Evolutionary conservation across 2,329 filamentous ascomycete species (phyloP).

Genomic region (Fusarium marasasianum): DNA sequence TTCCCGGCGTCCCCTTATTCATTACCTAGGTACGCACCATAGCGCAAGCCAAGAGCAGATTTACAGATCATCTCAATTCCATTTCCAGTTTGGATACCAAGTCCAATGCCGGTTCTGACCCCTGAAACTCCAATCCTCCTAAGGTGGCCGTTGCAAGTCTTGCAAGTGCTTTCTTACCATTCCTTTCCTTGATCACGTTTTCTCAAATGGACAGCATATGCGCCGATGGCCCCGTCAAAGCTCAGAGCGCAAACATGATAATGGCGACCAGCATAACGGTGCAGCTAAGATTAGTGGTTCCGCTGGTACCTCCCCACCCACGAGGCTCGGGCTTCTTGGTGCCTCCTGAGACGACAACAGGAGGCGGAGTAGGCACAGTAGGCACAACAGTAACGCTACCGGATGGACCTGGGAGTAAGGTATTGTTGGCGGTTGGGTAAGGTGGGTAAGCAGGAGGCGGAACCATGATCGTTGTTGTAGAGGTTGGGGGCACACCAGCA

Average conservation of each 20-base stretch:
- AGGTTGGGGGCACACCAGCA: conserved; percentile 39
- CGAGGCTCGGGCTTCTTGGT: conserved; percentile 47
- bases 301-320: conserved; percentile 43
- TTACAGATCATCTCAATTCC: conserved; percentile 23
- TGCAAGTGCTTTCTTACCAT: conserved; percentile 1
- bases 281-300: conserved; percentile 47
- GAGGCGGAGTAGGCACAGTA: conserved; percentile 39
- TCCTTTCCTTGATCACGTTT: neutral
- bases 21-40: conserved; percentile 40
- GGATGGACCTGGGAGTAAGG: conserved; percentile 31
- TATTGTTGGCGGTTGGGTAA: conserved; percentile 46
- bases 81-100: conserved; percentile 41
- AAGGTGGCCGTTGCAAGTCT: conserved; percentile 7
- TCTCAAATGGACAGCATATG: neutral
- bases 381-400: conserved; percentile 41
- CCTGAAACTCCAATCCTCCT: conserved; percentile 30
- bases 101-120: conserved; percentile 20
- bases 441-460: conserved; percentile 40
- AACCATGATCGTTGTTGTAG: conserved; percentile 48
- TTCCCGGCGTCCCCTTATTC: conserved; percentile 31
- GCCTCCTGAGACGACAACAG: conserved; percentile 46
- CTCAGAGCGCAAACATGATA: conserved; percentile 48
- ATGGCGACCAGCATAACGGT: conserved; percentile 50
- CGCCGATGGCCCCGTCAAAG: neutral
- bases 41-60: conserved; percentile 36